Evolutionary conservation across 768 basidiomycete genomes (phyloP), one percentile per base, ranked within the genome.

Genomic region (Boletus pseudopeckii): DNA sequence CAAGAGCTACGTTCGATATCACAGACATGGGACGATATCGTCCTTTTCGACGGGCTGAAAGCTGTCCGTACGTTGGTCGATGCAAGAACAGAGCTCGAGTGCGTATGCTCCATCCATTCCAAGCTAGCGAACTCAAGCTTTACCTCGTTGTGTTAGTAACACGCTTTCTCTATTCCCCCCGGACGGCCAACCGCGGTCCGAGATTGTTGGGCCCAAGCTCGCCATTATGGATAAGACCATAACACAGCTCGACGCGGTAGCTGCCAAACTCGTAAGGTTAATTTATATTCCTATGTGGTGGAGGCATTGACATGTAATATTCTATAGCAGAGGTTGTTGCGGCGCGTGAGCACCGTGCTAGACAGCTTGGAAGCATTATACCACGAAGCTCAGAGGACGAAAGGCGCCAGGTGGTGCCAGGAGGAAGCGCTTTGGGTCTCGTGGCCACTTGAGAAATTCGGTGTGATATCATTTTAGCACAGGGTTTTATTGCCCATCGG

Each of bases 31-130:
- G 88, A 93, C 58, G 87, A 92, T 59, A 75, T 94, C 41, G 83
- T 93, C 1, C 75, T 88, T 10, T 64, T 85, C 14, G 91, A 95
- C 64, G 92, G 92, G 8, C 71, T 92, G 37, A 90, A 84, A 59
- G 81, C 87, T n/a, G 82, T 80, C 8, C 84, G 79, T 55, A 81
- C 75, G 49, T 74, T 92, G 33, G 79, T 91, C 3, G 90, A 95
- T 63, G 72, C 87, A 17, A 78, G 89, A 18, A 96, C 92, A 15
- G 89, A 92, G 64, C 77, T 96, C 56, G 87, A 92, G 92, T 94
- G 73, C 62, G 85, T 75, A 41, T 41, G 17, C 5, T n/a, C 9
- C 26, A 13, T 45, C n/a, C n/a, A 4, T 57, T 33, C 30, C n/a
- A 22, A 45, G 9, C 20, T 6, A 30, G 30, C 7, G 42, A 28